phyloP scores from a whole-genome alignment of 2,329 filamentous ascomycete species.

The Trichoderma hamatum region DNA sequence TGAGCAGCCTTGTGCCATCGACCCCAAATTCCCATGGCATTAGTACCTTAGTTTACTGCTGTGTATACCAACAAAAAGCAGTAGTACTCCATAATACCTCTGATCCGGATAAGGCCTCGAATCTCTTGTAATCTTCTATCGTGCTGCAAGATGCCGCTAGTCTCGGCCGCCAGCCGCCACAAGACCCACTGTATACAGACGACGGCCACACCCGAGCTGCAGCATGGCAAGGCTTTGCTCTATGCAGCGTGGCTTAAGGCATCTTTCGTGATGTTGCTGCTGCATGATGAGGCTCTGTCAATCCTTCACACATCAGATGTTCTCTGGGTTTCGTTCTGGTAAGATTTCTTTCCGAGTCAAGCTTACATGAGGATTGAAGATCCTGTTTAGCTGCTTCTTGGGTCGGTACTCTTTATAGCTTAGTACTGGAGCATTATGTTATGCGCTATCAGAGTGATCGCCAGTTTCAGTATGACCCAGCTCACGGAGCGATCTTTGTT shows the following conservation, averaged over 20 bases:
- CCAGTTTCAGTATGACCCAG: not conserved
- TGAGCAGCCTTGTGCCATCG: not conserved
- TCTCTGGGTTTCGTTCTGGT: not conserved
- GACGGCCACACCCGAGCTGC: conserved; percentile 19
- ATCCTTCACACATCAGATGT: not conserved
- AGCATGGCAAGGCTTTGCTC: not conserved
- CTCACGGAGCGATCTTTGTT: not conserved
- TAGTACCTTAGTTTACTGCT: not conserved
- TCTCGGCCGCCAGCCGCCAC: conserved; percentile 19
- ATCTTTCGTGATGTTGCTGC: not conserved
- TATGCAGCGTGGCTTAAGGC: not conserved
- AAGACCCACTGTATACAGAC: conserved; percentile 9
- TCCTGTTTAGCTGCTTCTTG: not conserved
- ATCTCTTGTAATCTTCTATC: not conserved
- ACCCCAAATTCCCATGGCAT: not conserved
- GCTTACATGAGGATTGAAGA: no score
- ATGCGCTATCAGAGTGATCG: not conserved
- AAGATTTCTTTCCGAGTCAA: not conserved
- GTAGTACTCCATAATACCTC: not conserved
- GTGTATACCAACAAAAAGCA: no score
- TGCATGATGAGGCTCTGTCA: not conserved
- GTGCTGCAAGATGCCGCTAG: conserved; percentile 22
- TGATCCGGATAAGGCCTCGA: not conserved
- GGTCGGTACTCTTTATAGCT: not conserved
- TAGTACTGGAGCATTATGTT: not conserved